These are phyloP conservation scores for Linnemannia hyalina DNA, from an alignment of 192 early-diverging fungal species.

Conservation along the genomic window DNA sequence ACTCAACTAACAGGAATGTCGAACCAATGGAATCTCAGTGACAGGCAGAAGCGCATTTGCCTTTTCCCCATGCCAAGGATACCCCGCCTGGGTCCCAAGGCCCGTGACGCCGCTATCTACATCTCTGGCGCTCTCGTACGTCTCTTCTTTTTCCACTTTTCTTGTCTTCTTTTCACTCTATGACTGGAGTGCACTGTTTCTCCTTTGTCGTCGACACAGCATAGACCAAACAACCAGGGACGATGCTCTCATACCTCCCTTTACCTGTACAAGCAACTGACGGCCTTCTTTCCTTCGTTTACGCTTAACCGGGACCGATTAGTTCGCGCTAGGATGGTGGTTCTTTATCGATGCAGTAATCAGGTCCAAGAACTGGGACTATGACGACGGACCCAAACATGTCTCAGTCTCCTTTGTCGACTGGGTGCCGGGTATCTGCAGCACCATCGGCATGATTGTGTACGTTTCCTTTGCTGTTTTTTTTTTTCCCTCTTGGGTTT, in stretches of 20 bases:
- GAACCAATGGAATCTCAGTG: slow-evolving; percentile 17
- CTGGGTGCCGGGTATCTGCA: slow-evolving; percentile 70
- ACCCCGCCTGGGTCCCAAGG: slow-evolving; percentile 48
- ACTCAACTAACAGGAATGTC: slow-evolving; percentile 5
- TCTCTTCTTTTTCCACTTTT: too few relatives aligned
- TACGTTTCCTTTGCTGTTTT: slow-evolving; percentile 36
- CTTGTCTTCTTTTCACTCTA: too few relatives aligned
- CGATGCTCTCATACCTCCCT: too few relatives aligned
- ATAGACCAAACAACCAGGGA: neutral
- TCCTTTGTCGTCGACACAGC: neutral
- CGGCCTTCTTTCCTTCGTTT: neutral
- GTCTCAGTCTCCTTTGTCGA: slow-evolving; percentile 67
- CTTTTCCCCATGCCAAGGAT: slow-evolving; percentile 53
- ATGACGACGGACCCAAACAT: slow-evolving; percentile 11
- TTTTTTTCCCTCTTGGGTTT: neutral
- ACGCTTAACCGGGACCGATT: neutral
- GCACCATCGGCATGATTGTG: slow-evolving; percentile 71
- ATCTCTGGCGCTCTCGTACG: slow-evolving; percentile 56
- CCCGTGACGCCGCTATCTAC: slow-evolving; percentile 57
- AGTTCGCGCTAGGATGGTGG: slow-evolving; percentile 76
- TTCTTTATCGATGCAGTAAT: slow-evolving; percentile 71
- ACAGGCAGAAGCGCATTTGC: slow-evolving; percentile 42
- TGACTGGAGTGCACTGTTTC: neutral
- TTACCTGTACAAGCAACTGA: neutral
- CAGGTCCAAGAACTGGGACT: slow-evolving; percentile 41